A percentile compares a stretch with the other conserved stretches of the same genome.
Conservation (phyloP, 202 grass and related monocot species). For the Setaria italica region DNA sequence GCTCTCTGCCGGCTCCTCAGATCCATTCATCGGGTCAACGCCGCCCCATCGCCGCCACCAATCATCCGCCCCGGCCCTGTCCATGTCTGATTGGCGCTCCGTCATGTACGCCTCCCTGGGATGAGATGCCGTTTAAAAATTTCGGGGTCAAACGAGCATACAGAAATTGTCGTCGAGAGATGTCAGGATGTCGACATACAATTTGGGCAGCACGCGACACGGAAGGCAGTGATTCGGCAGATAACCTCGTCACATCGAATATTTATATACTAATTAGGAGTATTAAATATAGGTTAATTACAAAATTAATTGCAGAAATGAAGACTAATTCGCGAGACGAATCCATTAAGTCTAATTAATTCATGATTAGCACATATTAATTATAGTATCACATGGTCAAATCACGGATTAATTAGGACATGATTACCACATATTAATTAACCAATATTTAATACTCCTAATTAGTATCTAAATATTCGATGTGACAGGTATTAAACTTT, state of each 20-base stretch:
- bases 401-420: too few relatives aligned
- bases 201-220: not conserved
- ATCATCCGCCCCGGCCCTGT: not conserved
- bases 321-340: too few relatives aligned
- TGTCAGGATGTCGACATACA: conserved; percentile 42
- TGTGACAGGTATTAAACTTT: too few relatives aligned
- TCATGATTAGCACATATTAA: too few relatives aligned
- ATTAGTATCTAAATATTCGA: too few relatives aligned
- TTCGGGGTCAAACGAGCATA: not conserved
- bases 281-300: too few relatives aligned
- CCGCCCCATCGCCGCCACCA: not conserved
- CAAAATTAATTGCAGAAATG: too few relatives aligned
- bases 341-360: too few relatives aligned
- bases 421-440: too few relatives aligned
- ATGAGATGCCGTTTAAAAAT: not conserved
- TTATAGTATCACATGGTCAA: too few relatives aligned
- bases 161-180: not conserved
- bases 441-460: too few relatives aligned
- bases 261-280: too few relatives aligned
- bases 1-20: not conserved
- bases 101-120: not conserved
- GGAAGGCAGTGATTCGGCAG: not conserved
- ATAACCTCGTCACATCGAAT: not conserved
- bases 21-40: conserved; percentile 6
- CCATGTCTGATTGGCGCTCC: not conserved